These are phyloP conservation scores for Hyphodiscus hymeniophilus DNA, from an alignment of 495 filamentous ascomycete species.

Conservation along the genomic window DNA sequence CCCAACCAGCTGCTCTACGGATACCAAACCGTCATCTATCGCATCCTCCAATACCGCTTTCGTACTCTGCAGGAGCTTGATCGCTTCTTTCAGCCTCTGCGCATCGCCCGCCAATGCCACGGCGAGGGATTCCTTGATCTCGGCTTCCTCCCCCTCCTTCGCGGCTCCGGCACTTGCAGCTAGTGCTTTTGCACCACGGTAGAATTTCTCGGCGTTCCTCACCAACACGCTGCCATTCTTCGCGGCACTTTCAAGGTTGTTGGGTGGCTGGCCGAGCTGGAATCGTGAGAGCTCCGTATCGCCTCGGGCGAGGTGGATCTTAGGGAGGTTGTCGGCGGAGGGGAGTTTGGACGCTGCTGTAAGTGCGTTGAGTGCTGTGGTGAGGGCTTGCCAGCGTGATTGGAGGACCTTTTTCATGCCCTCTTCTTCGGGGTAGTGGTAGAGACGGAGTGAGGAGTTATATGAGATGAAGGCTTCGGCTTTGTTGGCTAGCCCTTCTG, in stretches of 20 bases:
- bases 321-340: conserved; percentile 41
- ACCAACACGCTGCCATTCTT: conserved; percentile 42
- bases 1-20: not conserved
- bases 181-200: conserved; percentile 46
- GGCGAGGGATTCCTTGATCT: conserved; percentile 4
- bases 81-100: not conserved
- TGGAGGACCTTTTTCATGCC: conserved; percentile 9
- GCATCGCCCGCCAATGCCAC: not conserved
- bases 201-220: conserved; percentile 57
- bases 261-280: conserved; percentile 32
- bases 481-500: conserved; percentile 45
- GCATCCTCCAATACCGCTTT: conserved; percentile 6
- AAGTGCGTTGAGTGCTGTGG: conserved; percentile 37
- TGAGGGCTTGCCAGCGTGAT: conserved; percentile 43
- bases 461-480: conserved; percentile 47
- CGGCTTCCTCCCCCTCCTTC: conserved; percentile 23
- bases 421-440: conserved; percentile 22
- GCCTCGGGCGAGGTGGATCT: conserved; percentile 53
- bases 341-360: conserved; percentile 46
- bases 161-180: conserved; percentile 26
- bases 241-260: conserved; percentile 31
- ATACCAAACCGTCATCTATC: conserved; percentile 16
- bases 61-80: not conserved
- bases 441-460: conserved; percentile 27
- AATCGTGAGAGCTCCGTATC: conserved; percentile 54